Evolutionary conservation across 2,329 filamentous ascomycete species (phyloP), one percentile per base, ranked within the genome.

Genomic region (Hypoxylon sp.): DNA sequence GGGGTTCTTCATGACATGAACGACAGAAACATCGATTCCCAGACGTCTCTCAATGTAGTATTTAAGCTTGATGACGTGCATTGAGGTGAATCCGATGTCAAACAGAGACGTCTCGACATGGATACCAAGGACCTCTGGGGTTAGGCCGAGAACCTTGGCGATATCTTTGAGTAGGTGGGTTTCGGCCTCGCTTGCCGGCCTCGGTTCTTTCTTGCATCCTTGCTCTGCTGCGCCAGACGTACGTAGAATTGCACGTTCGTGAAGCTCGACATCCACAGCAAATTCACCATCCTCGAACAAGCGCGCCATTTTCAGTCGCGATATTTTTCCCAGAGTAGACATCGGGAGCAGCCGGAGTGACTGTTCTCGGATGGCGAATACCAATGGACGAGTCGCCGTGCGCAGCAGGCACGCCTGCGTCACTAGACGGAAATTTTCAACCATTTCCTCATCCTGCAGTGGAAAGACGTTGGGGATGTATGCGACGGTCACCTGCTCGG

Each of bases 401-500:
- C 2, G 2, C 1, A 17, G 17, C 31, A 24, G 57, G 13, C 35
- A 37, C 2, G 35, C 32, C 10, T 13, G 29, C 29, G 29, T 31
- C 8, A 8, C 29, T 8, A 4, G 29, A 4, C 29, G 29, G 29
- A 8, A 4, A 31, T 4, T 61, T 2, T 39, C 50, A 3, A 24
- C 51, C 7, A 55, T 51, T 2, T 44, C 19, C n/a, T 42, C 27
- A n/a, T 32, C 15, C 5, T 7, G 1, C 35, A 46, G 11, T 0
- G 48, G 29, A 8, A 3, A 50, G 6, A 19, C 24, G 3, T 13
- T 32, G 0, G 66, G 52, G 1, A 55, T 13, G 24, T 51, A 69
- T 1, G 48, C 76, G 4, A 85, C 72, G 13, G 73, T 78, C 10
- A 84, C 67, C 10, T 73, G 71, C 72, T 85, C 83, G 0, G 82